Conservation (phyloP, 192 early-diverging fungal genomes). For the Umbelopsis sp. region DNA sequence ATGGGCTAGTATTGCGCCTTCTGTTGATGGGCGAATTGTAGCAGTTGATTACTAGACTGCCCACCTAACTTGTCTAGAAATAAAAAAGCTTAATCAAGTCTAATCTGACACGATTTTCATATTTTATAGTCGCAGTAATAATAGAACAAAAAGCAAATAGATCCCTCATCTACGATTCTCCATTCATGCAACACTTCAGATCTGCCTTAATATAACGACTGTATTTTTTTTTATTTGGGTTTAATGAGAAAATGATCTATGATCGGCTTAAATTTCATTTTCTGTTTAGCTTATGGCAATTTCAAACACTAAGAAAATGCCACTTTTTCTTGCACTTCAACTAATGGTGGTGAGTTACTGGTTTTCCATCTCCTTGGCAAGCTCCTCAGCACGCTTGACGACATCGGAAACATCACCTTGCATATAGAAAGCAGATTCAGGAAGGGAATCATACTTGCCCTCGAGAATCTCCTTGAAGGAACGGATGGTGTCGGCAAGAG, state of each 20-base stretch:
- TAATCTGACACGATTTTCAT: too few species aligned
- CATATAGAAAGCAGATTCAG: constrained; percentile 98
- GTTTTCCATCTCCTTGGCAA: constrained; percentile 36
- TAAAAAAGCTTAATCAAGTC: too few species aligned
- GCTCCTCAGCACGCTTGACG: constrained; percentile 77
- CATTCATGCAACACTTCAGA: not conserved
- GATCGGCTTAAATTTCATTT: not conserved
- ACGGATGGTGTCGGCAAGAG: constrained; percentile 91
- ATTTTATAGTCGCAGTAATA: too few species aligned
- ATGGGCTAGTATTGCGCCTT: constrained; percentile 60
- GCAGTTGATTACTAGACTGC: not conserved
- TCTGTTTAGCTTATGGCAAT: not conserved
- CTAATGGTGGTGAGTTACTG: not conserved
- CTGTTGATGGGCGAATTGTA: constrained; percentile 55
- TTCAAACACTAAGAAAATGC: not conserved
- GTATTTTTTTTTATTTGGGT: not conserved
- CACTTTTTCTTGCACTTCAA: not conserved
- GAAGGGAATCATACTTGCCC: constrained; percentile 94
- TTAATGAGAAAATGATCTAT: not conserved
- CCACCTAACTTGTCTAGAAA: too few species aligned
- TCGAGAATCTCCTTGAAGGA: constrained; percentile 97
- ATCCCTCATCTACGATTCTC: too few species aligned
- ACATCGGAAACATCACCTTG: constrained; percentile 96
- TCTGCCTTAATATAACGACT: not conserved
- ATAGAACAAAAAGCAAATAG: too few species aligned